These are phyloP conservation scores for Neonectria ditissima DNA, from an alignment of 2,329 filamentous ascomycete genomes.

Conservation along the genomic window DNA sequence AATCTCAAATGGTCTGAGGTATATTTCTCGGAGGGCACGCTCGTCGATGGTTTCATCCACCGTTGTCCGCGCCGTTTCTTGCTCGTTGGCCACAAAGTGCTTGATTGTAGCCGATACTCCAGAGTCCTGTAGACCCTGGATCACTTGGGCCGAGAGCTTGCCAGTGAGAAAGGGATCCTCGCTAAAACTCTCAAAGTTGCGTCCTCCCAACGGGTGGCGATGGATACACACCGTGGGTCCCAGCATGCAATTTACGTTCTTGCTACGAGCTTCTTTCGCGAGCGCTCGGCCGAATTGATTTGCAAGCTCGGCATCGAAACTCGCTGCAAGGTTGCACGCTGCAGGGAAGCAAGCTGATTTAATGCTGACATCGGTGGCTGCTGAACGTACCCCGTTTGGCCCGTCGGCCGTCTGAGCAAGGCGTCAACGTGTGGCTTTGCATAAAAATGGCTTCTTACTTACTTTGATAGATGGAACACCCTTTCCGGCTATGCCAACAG, in stretches of 20 bases:
- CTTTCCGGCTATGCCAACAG: slow-evolving; percentile 30
- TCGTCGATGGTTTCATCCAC: slow-evolving; percentile 48
- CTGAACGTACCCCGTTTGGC: slow-evolving; percentile 51
- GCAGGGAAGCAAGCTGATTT: slow-evolving; percentile 49
- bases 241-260: slow-evolving; percentile 78
- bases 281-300: slow-evolving; percentile 67
- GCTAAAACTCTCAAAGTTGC: slow-evolving; percentile 61
- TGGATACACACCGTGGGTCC: slow-evolving; percentile 70
- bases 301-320: slow-evolving; percentile 70
- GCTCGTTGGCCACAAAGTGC: slow-evolving; percentile 60
- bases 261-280: slow-evolving; percentile 64
- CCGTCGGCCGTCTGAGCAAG: slow-evolving; percentile 43
- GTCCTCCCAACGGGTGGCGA: slow-evolving; percentile 59
- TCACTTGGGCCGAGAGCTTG: slow-evolving; percentile 55
- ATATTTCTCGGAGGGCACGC: slow-evolving; percentile 53
- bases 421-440: background rate
- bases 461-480: slow-evolving; percentile 40
- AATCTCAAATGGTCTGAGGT: slow-evolving; percentile 59
- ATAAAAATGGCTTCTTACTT: accelerated
- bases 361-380: slow-evolving; percentile 45
- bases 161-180: slow-evolving; percentile 62
- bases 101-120: slow-evolving; percentile 59
- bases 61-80: slow-evolving; percentile 47
- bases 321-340: slow-evolving; percentile 64
- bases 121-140: slow-evolving; percentile 57